A percentile compares a stretch with the other conserved stretches of the same genome.
These are phyloP conservation scores for Mariannaea sp. DNA, from an alignment of 2,329 filamentous ascomycete genomes.

Conservation along the genomic window DNA sequence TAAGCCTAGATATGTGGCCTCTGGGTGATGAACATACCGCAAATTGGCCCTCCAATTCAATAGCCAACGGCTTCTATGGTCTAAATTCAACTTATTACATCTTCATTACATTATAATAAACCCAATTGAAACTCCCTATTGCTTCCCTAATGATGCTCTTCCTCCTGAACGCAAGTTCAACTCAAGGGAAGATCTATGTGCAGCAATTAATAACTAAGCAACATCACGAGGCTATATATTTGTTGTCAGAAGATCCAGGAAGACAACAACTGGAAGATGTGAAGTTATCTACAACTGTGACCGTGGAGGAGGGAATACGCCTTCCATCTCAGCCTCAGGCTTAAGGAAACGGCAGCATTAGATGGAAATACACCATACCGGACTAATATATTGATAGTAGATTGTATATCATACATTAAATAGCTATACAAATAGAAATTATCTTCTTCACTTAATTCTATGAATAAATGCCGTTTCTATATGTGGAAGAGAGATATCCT, in stretches of 20 bases:
- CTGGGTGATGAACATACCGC: too few relatives aligned
- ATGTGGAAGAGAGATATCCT: too few relatives aligned
- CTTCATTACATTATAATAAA: background rate
- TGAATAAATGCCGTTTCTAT: too few relatives aligned
- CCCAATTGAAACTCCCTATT: background rate
- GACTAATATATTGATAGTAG: too few relatives aligned
- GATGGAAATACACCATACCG: background rate
- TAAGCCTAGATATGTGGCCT: too few relatives aligned
- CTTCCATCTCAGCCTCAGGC: background rate
- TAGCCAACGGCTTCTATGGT: too few relatives aligned
- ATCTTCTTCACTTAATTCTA: too few relatives aligned
- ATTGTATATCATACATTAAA: too few relatives aligned
- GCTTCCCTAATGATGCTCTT: background rate
- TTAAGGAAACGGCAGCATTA: background rate
- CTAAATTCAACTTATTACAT: background rate
- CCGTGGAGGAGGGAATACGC: background rate
- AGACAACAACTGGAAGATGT: background rate
- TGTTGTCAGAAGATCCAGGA: background rate
- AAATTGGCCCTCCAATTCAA: too few relatives aligned
- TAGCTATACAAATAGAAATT: too few relatives aligned
- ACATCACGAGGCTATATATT: background rate
- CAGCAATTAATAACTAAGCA: conserved; percentile 5
- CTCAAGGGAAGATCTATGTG: background rate
- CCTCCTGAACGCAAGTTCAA: background rate
- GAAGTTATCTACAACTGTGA: background rate